These are phyloP conservation scores for Fusarium papillatum DNA, from an alignment of 2,329 filamentous ascomycete genomes.

Conservation along the genomic window DNA sequence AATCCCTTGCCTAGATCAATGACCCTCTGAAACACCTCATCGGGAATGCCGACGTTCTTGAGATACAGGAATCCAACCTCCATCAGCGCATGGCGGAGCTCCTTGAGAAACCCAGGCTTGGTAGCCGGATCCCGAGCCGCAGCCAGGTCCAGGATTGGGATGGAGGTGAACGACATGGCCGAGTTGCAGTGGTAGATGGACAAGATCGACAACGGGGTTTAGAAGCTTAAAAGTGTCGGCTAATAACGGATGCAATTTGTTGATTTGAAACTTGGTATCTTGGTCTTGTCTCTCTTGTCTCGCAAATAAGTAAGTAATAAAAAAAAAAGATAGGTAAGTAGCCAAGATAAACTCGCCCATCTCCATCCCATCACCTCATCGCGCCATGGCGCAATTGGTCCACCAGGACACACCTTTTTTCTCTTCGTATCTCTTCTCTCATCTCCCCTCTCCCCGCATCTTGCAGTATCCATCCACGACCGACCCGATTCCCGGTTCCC, in stretches of 20 bases:
- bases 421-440: slow-evolving; percentile 17
- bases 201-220: not conserved
- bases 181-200: not conserved
- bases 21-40: slow-evolving; percentile 74
- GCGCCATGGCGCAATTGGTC: slow-evolving; percentile 53
- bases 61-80: slow-evolving; percentile 93
- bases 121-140: slow-evolving; percentile 72
- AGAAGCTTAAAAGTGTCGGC: not conserved
- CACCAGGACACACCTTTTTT: slow-evolving; percentile 33
- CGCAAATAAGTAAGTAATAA: slow-evolving; percentile 16
- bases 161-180: slow-evolving; percentile 77
- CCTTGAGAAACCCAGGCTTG: slow-evolving; percentile 79
- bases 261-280: slow-evolving; percentile 39
- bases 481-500: slow-evolving; percentile 26
- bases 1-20: slow-evolving; percentile 78
- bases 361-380: slow-evolving; percentile 37
- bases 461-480: slow-evolving; percentile 13
- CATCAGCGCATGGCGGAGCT: slow-evolving; percentile 82
- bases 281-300: slow-evolving; percentile 19
- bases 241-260: slow-evolving; percentile 16
- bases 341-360: slow-evolving; percentile 30
- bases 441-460: slow-evolving; percentile 23
- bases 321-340: slow-evolving; percentile 3
- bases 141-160: slow-evolving; percentile 84
- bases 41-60: slow-evolving; percentile 81